Evolutionary conservation across 2,329 filamentous ascomycete species (phyloP).

Genomic region (Septoria linicola): DNA sequence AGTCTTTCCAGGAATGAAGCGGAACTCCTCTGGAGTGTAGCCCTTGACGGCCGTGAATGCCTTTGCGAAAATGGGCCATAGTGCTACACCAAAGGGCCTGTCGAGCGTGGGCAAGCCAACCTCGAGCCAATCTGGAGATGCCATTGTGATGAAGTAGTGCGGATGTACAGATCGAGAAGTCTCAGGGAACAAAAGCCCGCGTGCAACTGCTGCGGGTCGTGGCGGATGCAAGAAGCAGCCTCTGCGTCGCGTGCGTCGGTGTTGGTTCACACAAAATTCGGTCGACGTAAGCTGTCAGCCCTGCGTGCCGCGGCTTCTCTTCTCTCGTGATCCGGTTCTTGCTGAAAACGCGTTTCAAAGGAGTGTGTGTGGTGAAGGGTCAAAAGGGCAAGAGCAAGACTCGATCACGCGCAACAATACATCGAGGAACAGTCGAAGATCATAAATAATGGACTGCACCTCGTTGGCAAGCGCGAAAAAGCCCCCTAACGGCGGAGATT

Average conservation of each 20-base stretch:
- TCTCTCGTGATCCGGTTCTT: background rate
- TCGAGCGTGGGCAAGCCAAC: constrained; percentile 73
- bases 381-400: background rate
- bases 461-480: no score
- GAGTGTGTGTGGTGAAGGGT: background rate
- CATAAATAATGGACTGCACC: no score
- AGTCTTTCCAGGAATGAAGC: constrained; percentile 76
- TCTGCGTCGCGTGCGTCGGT: constrained; percentile 6
- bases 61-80: constrained; percentile 95
- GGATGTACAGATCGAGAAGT: constrained; percentile 1
- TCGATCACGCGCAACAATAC: background rate
- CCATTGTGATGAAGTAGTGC: constrained; percentile 41
- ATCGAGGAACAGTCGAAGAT: no score
- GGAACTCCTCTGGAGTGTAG: constrained; percentile 82
- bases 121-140: constrained; percentile 54
- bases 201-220: constrained; percentile 1
- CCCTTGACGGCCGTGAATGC: constrained; percentile 73
- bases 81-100: constrained; percentile 81
- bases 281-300: constrained; percentile 4
- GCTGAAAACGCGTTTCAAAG: background rate
- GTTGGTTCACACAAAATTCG: background rate
- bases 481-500: no score
- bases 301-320: constrained; percentile 2
- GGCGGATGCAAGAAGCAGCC: constrained; percentile 4
- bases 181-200: constrained; percentile 2